A percentile compares a stretch with the other conserved stretches of the same genome.
These are phyloP conservation scores for Syzygium grande DNA, from an alignment of 345 rosid genomes.

Conservation along the genomic window DNA sequence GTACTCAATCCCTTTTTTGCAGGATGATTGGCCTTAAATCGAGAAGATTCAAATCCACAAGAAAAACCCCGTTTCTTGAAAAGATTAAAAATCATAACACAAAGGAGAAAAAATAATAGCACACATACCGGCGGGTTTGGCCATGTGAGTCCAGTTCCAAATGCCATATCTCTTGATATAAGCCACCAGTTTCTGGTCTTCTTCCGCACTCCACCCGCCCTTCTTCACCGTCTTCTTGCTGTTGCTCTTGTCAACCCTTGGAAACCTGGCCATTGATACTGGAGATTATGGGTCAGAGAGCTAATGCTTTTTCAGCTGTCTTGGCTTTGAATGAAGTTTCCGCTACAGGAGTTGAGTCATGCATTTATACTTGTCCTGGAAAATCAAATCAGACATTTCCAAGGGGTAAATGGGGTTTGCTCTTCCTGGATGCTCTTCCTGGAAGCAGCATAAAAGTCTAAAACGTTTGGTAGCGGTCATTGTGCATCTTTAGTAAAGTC, in stretches of 20 bases:
- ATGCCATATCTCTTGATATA: conserved; percentile 2
- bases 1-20: not conserved
- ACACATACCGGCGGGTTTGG: not conserved
- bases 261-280: not conserved
- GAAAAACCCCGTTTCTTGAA: not conserved
- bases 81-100: not conserved
- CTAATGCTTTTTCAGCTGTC: not conserved
- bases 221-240: not conserved
- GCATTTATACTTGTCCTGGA: not conserved
- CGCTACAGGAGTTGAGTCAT: not conserved
- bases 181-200: conserved; percentile 6
- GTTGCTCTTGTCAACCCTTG: not conserved
- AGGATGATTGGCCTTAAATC: not conserved
- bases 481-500: not conserved
- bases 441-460: not conserved
- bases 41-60: not conserved
- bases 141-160: conserved; percentile 14
- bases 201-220: conserved; percentile 5
- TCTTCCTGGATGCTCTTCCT: no score
- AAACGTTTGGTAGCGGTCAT: not conserved
- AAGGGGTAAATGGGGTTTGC: not conserved
- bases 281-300: not conserved
- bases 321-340: not conserved
- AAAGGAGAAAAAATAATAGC: not conserved
- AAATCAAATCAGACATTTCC: not conserved